These are phyloP conservation scores for Fusarium foetens DNA, from an alignment of 2,329 filamentous ascomycete genomes.

Conservation along the genomic window DNA sequence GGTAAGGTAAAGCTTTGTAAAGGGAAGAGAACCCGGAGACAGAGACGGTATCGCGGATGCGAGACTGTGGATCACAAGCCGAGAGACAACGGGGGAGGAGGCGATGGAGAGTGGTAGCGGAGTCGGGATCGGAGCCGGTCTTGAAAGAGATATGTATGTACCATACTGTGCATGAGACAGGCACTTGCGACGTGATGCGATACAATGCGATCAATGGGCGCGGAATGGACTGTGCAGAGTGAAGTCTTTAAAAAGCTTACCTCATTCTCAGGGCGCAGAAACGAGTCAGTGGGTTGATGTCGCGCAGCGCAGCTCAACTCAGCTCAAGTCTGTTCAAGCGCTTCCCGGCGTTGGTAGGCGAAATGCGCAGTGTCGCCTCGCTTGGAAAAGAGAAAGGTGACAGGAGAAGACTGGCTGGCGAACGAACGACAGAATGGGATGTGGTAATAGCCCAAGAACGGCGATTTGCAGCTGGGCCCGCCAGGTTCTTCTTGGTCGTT, in stretches of 20 bases:
- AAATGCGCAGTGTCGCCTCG: conserved; percentile 20
- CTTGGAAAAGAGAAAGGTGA: conserved; percentile 6
- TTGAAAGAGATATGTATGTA: conserved; percentile 8
- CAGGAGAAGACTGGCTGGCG: conserved; percentile 11
- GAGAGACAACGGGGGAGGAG: conserved; percentile 28
- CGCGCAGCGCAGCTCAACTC: conserved; percentile 4
- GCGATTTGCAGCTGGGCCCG: conserved; percentile 26
- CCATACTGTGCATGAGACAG: conserved; percentile 13
- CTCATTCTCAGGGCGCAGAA: conserved; percentile 33
- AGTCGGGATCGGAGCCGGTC: conserved; percentile 35
- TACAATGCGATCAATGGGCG: conserved; percentile 15
- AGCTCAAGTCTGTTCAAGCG: conserved; percentile 11
- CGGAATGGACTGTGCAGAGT: conserved; percentile 9
- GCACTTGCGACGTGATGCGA: neutral
- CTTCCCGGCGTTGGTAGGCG: conserved; percentile 21
- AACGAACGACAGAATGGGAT: conserved; percentile 16
- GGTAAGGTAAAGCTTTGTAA: neutral
- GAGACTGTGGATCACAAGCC: conserved; percentile 37
- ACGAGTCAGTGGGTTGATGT: conserved; percentile 20
- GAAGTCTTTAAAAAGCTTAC: conserved; percentile 13
- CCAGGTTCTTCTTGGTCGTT: conserved; percentile 12
- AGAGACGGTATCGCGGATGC: conserved; percentile 31
- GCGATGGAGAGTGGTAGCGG: conserved; percentile 31
- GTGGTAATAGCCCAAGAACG: conserved; percentile 22
- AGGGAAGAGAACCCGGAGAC: conserved; percentile 26